Evolutionary conservation across 2,329 filamentous ascomycete species (phyloP).

Genomic region (Cordyceps fumosorosea): DNA sequence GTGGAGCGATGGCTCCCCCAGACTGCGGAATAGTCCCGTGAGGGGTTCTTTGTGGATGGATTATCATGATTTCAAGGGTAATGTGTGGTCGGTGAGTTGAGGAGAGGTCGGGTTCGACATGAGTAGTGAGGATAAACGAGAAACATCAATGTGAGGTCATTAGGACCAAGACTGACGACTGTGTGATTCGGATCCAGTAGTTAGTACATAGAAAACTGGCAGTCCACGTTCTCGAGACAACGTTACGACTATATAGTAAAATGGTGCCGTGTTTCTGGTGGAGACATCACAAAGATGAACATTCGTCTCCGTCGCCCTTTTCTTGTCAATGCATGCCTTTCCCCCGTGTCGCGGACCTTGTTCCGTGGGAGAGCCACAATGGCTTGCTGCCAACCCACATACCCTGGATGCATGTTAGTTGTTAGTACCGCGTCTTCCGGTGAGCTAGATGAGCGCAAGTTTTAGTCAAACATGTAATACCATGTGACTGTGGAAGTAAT

Average conservation of each 20-base stretch:
- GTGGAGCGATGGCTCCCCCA: not conserved
- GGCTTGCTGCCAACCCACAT: not conserved
- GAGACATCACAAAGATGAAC: too few relatives aligned
- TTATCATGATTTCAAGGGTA: too few relatives aligned
- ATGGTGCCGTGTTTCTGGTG: not conserved
- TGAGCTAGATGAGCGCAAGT: not conserved
- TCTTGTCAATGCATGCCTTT: not conserved
- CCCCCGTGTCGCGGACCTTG: not conserved
- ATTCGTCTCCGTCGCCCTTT: too few relatives aligned
- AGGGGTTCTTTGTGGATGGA: not conserved
- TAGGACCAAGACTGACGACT: too few relatives aligned
- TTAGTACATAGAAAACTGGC: too few relatives aligned
- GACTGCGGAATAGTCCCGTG: slow-evolving; percentile 1
- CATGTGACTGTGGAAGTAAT: not conserved
- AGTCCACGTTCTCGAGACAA: too few relatives aligned
- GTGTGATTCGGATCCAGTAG: too few relatives aligned
- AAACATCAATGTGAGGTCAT: too few relatives aligned
- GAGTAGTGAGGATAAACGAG: too few relatives aligned
- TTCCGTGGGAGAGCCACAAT: not conserved
- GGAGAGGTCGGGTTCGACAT: too few relatives aligned
- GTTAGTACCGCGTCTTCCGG: not conserved
- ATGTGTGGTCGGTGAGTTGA: too few relatives aligned
- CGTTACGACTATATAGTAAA: not conserved
- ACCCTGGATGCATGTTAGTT: not conserved
- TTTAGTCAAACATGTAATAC: not conserved